phyloP scores from a whole-genome alignment of 768 basidiomycete genomes.

The Psilocybe azurescens region DNA sequence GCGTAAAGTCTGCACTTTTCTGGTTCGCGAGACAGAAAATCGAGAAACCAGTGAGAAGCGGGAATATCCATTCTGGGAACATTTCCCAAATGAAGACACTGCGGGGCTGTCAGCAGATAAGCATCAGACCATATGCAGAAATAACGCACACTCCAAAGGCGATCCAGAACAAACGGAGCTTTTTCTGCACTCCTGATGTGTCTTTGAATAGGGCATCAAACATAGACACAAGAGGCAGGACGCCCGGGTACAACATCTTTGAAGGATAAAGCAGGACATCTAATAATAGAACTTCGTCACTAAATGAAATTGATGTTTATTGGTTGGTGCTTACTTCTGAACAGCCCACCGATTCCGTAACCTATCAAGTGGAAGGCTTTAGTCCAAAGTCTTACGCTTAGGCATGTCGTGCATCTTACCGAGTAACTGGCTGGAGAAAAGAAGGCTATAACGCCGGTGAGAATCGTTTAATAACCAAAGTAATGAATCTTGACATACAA shows the following conservation, averaged over 20 bases:
- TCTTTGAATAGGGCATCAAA: conserved; percentile 54
- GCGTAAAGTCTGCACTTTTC: conserved; percentile 49
- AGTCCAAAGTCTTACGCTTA: background rate
- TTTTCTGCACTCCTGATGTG: conserved; percentile 41
- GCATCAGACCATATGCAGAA: conserved; percentile 12
- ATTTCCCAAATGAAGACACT: conserved; percentile 57
- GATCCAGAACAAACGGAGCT: conserved; percentile 55
- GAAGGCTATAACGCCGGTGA: conserved; percentile 25
- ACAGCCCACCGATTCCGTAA: conserved; percentile 60
- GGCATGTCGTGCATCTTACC: conserved; percentile 16
- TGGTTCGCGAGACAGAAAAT: conserved; percentile 63
- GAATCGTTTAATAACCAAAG: background rate
- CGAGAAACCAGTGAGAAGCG: conserved; percentile 60
- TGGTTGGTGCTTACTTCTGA: conserved; percentile 43
- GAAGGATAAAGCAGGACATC: conserved; percentile 56
- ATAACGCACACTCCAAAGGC: conserved; percentile 42
- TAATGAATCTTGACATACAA: conserved; percentile 31
- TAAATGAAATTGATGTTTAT: background rate
- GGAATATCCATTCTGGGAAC: conserved; percentile 63
- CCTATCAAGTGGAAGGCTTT: conserved; percentile 32
- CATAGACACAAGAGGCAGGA: conserved; percentile 53
- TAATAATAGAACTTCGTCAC: conserved; percentile 14
- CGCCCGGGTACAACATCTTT: conserved; percentile 54
- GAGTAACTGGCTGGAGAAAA: conserved; percentile 42
- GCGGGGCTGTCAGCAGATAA: conserved; percentile 13